Conservation (phyloP, 768 basidiomycete species). For the Amanita polypyramis region DNA sequence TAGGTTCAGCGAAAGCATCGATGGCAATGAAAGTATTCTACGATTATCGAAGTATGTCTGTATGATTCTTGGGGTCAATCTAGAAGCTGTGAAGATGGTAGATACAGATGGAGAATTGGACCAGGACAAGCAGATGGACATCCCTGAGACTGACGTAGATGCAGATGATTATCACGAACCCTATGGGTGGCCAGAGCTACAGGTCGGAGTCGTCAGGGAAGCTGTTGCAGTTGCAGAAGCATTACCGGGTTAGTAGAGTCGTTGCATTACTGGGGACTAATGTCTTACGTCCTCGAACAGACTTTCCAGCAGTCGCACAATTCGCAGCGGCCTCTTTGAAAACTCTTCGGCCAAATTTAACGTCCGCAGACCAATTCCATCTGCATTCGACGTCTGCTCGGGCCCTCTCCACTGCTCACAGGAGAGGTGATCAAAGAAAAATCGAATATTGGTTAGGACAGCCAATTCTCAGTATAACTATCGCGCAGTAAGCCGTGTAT, state of each 20-base stretch:
- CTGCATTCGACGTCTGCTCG: slow-evolving; percentile 60
- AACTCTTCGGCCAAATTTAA: slow-evolving; percentile 56
- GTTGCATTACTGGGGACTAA: background rate
- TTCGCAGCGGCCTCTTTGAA: slow-evolving; percentile 86
- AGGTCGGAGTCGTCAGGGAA: slow-evolving; percentile 88
- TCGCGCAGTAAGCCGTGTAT: slow-evolving; percentile 53
- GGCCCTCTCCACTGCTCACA: slow-evolving; percentile 63
- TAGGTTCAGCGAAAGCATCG: slow-evolving; percentile 59
- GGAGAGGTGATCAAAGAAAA: slow-evolving; percentile 62
- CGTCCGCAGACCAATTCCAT: slow-evolving; percentile 70
- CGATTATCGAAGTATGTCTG: slow-evolving; percentile 65
- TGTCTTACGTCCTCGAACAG: slow-evolving; percentile 27
- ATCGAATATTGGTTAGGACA: slow-evolving; percentile 85
- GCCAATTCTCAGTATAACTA: slow-evolving; percentile 68
- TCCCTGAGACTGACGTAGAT: slow-evolving; percentile 13
- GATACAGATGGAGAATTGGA: slow-evolving; percentile 15
- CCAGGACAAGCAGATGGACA: slow-evolving; percentile 5
- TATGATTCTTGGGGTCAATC: slow-evolving; percentile 70
- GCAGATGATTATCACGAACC: slow-evolving; percentile 37
- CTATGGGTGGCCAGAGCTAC: slow-evolving; percentile 92
- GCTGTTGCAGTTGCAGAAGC: slow-evolving; percentile 87
- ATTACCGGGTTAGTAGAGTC: slow-evolving; percentile 60
- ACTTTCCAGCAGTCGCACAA: slow-evolving; percentile 76
- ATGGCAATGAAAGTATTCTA: slow-evolving; percentile 79
- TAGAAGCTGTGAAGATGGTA: slow-evolving; percentile 56